Evolutionary conservation across 345 rosid species (phyloP), one percentile per base, ranked within the genome.

Genomic region (Lagerstroemia speciosa): DNA sequence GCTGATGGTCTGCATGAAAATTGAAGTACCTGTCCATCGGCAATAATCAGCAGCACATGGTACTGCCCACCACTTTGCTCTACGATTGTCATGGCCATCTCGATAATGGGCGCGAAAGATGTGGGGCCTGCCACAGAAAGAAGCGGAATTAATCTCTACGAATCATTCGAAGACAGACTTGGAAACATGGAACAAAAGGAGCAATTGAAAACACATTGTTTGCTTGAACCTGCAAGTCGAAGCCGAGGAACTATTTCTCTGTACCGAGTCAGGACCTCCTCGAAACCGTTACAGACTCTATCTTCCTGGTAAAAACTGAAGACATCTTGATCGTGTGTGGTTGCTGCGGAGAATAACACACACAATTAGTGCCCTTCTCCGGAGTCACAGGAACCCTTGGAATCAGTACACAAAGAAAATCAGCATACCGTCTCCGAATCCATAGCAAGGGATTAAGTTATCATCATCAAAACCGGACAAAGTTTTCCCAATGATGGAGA

Each of bases 281-380:
- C 98, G 57, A 95, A 95, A 40, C 99, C 99, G 24, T 81, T 71
- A 68, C 97, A 95, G 77, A 66, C 73, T 61, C 78, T 72, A 72
- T 88, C 96, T 38, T 86, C 85, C 0, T 79, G 76, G 78, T 77
- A 76, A 85, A 95, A 95, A 78, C 89, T 80, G 75, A 95, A 89
- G 27, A 95, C 93, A 52, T 95, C 98, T 75, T 90, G 96, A 75
- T 92, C 98, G 74, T 92, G 98, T 0, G 99, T 92, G 45, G 94
- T 82, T 46, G 97, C 96, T 93, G 81, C 75, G 72, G 68, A 62
- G 53, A 31, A 43, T 71, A 3, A 43, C 20, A 31, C 57, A 43
- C 20, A 31, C 57, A 55, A 55, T 29, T 29, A 43, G 61, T 17
- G 58, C 27, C 27, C 40, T 24, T 31, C 24, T 15, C 6, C 38